These are phyloP conservation scores for Cyclotella choctawhatcheeana DNA, from an alignment of 108 stramenopile genomes.

Conservation along the genomic window DNA sequence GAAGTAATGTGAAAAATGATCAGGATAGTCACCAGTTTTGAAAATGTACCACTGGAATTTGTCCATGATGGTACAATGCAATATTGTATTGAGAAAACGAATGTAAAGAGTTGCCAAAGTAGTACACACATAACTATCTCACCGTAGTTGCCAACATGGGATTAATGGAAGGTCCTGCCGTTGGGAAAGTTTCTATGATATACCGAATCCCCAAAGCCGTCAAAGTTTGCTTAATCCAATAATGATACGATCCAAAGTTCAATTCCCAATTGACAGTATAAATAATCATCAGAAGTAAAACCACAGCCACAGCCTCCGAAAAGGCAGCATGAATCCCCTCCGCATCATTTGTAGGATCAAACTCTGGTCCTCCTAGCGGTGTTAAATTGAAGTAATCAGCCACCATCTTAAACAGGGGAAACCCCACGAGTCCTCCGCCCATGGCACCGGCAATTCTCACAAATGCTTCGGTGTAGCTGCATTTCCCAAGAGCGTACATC, in stretches of 20 bases:
- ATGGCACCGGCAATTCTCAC: conserved; percentile 82
- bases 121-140: neutral
- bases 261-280: conserved; percentile 87
- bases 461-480: conserved; percentile 76
- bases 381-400: conserved; percentile 60
- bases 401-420: conserved; percentile 73
- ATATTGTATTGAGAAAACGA: neutral
- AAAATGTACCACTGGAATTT: conserved; percentile 78
- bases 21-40: conserved; percentile 63
- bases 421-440: conserved; percentile 84
- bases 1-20: conserved; percentile 75
- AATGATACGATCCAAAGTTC: conserved; percentile 86
- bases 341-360: conserved; percentile 58
- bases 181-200: conserved; percentile 84
- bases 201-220: conserved; percentile 86
- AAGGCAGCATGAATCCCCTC: conserved; percentile 64
- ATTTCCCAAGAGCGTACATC: conserved; percentile 82
- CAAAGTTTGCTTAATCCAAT: conserved; percentile 87
- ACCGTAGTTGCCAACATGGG: conserved; percentile 86
- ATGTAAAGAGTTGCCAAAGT: neutral
- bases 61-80: no score
- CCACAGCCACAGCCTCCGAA: conserved; percentile 76
- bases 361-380: conserved; percentile 88
- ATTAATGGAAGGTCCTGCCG: conserved; percentile 90
- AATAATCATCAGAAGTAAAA: conserved; percentile 75